Conservation (phyloP, 2,329 filamentous ascomycete species). For the Myotisia sp. region DNA sequence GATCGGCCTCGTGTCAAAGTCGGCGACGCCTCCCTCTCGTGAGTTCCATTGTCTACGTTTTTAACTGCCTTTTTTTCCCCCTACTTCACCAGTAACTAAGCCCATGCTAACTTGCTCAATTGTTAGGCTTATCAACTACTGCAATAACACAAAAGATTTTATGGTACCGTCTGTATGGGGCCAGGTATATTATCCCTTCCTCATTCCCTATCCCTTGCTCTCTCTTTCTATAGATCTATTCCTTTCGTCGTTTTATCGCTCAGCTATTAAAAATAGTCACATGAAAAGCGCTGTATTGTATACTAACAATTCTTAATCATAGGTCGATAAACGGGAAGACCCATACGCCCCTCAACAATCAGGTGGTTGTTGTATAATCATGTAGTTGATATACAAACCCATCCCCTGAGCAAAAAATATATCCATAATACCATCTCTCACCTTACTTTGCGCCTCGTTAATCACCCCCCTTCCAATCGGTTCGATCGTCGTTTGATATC, state of each 20-base stretch:
- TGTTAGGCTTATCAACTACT: constrained; percentile 96
- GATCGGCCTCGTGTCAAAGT: constrained; percentile 92
- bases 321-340: constrained; percentile 88
- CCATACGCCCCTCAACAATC: constrained; percentile 95
- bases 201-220: constrained; percentile 6
- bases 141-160: constrained; percentile 94
- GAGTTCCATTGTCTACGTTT: constrained; percentile 25
- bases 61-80: constrained; percentile 4
- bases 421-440: background rate
- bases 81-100: constrained; percentile 9
- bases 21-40: constrained; percentile 82
- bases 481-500: no score
- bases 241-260: background rate
- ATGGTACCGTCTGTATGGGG: constrained; percentile 99
- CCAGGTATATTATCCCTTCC: constrained; percentile 36
- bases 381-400: constrained; percentile 43
- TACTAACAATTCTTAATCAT: constrained; percentile 11
- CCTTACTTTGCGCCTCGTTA: background rate
- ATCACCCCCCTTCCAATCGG: background rate
- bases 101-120: constrained; percentile 9
- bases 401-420: constrained; percentile 4
- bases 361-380: constrained; percentile 85
- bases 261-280: background rate
- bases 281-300: background rate
- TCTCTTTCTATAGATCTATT: constrained; percentile 2